These are phyloP conservation scores for Penicillium longicatenatum DNA, from an alignment of 495 filamentous ascomycete species.

Conservation along the genomic window DNA sequence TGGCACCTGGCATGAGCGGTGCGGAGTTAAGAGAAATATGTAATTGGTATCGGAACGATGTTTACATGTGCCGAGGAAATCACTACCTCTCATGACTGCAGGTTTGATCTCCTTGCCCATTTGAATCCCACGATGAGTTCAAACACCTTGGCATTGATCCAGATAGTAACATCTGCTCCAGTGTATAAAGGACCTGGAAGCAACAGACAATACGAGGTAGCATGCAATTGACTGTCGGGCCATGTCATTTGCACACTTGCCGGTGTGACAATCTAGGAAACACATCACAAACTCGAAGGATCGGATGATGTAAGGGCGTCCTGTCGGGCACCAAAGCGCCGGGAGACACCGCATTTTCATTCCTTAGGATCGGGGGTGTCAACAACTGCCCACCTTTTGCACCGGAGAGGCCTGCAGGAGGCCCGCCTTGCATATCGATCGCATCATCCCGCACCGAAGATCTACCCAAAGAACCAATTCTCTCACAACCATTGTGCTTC, in stretches of 20 bases:
- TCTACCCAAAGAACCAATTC: not conserved
- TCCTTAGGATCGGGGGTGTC: not conserved
- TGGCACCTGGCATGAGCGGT: no score
- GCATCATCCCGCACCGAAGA: conserved; percentile 1
- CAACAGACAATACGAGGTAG: not conserved
- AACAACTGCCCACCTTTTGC: not conserved
- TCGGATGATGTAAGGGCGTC: not conserved
- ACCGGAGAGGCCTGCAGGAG: not conserved
- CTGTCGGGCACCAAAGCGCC: conserved; percentile 1
- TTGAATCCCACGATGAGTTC: not conserved
- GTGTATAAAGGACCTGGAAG: not conserved
- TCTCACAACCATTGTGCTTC: not conserved
- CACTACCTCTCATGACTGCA: no score
- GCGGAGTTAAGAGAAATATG: no score
- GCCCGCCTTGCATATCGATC: conserved; percentile 6
- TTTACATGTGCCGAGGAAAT: no score
- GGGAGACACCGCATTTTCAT: conserved; percentile 4
- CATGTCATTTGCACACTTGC: not conserved
- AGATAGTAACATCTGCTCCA: not conserved
- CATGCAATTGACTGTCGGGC: conserved; percentile 1
- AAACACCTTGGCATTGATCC: not conserved
- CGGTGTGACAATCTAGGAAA: not conserved
- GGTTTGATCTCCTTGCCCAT: no score
- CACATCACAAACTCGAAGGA: conserved; percentile 3
- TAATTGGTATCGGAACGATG: no score